Evolutionary conservation across 768 basidiomycete species (phyloP), one percentile per base, ranked within the genome.

Genomic region (Trametes meyenii): DNA sequence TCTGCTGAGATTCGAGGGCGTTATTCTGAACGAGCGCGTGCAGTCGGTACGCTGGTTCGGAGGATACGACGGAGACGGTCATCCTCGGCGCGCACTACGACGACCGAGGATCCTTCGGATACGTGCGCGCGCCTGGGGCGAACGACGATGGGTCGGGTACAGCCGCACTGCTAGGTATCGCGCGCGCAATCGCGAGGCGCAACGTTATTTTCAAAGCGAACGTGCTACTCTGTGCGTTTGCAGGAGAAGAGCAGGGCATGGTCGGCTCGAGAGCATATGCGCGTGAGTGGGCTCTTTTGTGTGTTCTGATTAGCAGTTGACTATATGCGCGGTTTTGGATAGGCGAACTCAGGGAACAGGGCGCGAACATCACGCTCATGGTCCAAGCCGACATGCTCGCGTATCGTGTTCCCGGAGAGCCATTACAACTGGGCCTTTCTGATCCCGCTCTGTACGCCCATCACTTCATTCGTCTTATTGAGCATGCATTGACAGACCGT

Each of bases 351-450:
- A 79, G 84, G 57, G 76, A 72, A 21, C 73, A 73, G n/a, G 78
- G 83, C 59, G 86, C 85, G n/a, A 87, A 92, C 63, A 74, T 96
- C 50, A 84, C 88, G 1, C 69, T 96, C 23, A 92, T 95, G 83
- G 80, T 96, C 46, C 95, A 96, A 72, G 91, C 90, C 0, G 95
- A 97, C 68, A 96, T 96, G 95, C 81, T 92, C 43, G 95, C 85
- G 0, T 96, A 94, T 70, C 90, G 86, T 62, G 85, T 78, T n/a
- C 83, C 85, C 0, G 83, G 81, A 21, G 95, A 96, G 75, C 90
- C 90, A 10, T 73, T 82, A 2, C 94, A 97, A 70, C 81, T 97
- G 6, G 94, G 90, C 17, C 81, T 95, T 26, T 92, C 94, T 5
- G 81, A 82, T 26, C 64, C 68, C 88, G 93, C 55, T 56, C 83